Percentiles rank a stretch among this genome's conserved stretches.
Evolutionary conservation across 768 basidiomycete genomes (phyloP).

Genomic region (Serendipita vermifera): DNA sequence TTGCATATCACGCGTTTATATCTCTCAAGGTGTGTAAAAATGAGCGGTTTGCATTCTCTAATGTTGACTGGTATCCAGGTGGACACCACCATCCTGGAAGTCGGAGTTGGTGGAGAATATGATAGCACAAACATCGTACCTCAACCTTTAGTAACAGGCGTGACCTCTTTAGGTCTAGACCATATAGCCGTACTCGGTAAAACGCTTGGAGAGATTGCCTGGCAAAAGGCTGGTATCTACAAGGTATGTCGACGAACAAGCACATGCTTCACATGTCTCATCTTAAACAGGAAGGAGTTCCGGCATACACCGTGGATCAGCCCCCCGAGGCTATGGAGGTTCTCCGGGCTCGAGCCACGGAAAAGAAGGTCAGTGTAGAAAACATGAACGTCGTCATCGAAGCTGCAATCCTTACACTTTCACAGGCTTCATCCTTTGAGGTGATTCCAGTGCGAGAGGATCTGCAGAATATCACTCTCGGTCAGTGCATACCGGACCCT

Average conservation of each 20-base stretch:
- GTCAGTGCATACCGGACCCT: slow-evolving; percentile 32
- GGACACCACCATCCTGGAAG: slow-evolving; percentile 87
- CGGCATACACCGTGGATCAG: slow-evolving; percentile 76
- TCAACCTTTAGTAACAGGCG: slow-evolving; percentile 74
- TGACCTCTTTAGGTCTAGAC: slow-evolving; percentile 85
- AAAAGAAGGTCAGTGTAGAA: slow-evolving; percentile 43
- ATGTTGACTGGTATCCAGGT: slow-evolving; percentile 29
- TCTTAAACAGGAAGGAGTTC: slow-evolving; percentile 49
- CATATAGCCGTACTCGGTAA: slow-evolving; percentile 80
- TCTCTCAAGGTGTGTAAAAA: slow-evolving; percentile 42
- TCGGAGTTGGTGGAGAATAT: slow-evolving; percentile 86
- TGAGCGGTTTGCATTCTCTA: background rate
- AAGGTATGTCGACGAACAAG: slow-evolving; percentile 42
- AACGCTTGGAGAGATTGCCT: slow-evolving; percentile 78
- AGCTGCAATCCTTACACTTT: slow-evolving; percentile 1
- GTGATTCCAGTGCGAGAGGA: slow-evolving; percentile 43
- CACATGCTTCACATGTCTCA: background rate
- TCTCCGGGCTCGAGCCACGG: slow-evolving; percentile 50
- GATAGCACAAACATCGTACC: slow-evolving; percentile 97
- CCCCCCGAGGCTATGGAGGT: slow-evolving; percentile 53
- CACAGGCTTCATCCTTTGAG: slow-evolving; percentile 54
- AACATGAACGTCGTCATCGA: background rate
- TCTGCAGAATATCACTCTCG: slow-evolving; percentile 46
- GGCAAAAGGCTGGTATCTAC: slow-evolving; percentile 94
- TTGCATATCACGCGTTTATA: slow-evolving; percentile 85